These are phyloP conservation scores for Sphagnurus paluster DNA, from an alignment of 1,284 basidiomycete species.

Conservation along the genomic window DNA sequence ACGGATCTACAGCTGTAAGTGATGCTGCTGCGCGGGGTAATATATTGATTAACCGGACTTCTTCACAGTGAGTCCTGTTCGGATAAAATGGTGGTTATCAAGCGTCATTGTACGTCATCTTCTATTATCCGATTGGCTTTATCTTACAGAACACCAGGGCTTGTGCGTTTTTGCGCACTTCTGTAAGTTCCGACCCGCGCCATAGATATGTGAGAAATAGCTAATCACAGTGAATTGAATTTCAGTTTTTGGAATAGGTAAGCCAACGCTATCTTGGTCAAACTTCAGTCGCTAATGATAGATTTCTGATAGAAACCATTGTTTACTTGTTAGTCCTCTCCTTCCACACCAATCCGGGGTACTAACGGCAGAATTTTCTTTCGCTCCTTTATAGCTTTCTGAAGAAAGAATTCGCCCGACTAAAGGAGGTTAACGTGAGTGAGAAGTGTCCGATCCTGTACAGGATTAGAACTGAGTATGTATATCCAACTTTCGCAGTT, in stretches of 20 bases:
- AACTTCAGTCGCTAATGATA: neutral
- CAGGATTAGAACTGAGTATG: neutral
- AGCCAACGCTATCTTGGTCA: conserved; percentile 1
- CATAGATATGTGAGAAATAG: neutral
- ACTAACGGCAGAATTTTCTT: neutral
- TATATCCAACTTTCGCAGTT: conserved; percentile 19
- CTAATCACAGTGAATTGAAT: neutral
- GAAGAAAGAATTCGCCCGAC: conserved; percentile 31
- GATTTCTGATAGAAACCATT: conserved; percentile 30
- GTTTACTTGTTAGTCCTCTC: conserved; percentile 34
- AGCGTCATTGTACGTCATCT: conserved; percentile 29
- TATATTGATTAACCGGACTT: neutral
- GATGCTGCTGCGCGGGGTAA: neutral
- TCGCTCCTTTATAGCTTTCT: conserved; percentile 26
- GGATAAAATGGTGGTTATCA: conserved; percentile 35
- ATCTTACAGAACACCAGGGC: conserved; percentile 18
- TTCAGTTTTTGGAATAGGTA: conserved; percentile 40
- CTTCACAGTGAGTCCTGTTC: conserved; percentile 31
- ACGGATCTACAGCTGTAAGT: conserved; percentile 37
- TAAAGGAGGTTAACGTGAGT: conserved; percentile 34
- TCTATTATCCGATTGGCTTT: neutral
- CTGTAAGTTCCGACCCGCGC: conserved; percentile 26
- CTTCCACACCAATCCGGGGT: neutral
- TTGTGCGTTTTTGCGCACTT: conserved; percentile 38
- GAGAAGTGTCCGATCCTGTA: conserved; percentile 1